Conservation (phyloP, 257 asterid species). For the Craterostigma plantagineum region DNA sequence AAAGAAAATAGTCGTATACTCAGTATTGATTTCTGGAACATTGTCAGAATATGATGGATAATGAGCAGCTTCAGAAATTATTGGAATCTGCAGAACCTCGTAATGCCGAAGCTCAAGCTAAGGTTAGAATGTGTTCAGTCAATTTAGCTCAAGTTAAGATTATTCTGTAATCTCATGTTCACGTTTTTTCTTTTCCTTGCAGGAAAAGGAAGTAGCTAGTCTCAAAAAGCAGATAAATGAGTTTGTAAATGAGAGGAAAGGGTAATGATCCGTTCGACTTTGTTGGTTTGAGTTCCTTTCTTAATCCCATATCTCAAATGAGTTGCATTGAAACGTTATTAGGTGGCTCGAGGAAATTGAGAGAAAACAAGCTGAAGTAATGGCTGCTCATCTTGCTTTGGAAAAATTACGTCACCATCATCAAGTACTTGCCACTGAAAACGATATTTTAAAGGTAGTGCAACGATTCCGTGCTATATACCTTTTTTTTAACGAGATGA, state of each 20-base stretch:
- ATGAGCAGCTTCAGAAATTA: conserved; percentile 50
- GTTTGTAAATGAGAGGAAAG: conserved; percentile 66
- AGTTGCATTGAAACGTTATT: conserved; percentile 1
- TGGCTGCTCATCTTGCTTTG: conserved; percentile 55
- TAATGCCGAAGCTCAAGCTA: conserved; percentile 33
- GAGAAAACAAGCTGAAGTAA: conserved; percentile 79
- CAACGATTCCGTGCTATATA: too few relatives aligned
- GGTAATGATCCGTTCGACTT: conserved; percentile 24
- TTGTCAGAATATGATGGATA: conserved; percentile 60
- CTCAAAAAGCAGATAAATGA: conserved; percentile 62
- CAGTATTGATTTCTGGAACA: conserved; percentile 9
- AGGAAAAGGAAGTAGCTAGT: conserved; percentile 56
- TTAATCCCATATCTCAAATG: conserved; percentile 7
- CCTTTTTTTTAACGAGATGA: neutral
- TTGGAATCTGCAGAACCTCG: conserved; percentile 31
- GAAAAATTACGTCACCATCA: conserved; percentile 56
- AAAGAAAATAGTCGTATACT: neutral
- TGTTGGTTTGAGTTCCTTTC: neutral
- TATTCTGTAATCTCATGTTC: neutral
- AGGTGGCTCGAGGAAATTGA: conserved; percentile 96
- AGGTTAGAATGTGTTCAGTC: conserved; percentile 24
- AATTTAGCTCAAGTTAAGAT: neutral
- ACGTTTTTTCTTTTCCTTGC: conserved; percentile 10
- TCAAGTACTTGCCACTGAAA: conserved; percentile 48
- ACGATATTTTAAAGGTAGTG: conserved; percentile 61